These are phyloP conservation scores for Saccharomyces jurei DNA, from an alignment of 805 yeast species.

Conservation along the genomic window DNA sequence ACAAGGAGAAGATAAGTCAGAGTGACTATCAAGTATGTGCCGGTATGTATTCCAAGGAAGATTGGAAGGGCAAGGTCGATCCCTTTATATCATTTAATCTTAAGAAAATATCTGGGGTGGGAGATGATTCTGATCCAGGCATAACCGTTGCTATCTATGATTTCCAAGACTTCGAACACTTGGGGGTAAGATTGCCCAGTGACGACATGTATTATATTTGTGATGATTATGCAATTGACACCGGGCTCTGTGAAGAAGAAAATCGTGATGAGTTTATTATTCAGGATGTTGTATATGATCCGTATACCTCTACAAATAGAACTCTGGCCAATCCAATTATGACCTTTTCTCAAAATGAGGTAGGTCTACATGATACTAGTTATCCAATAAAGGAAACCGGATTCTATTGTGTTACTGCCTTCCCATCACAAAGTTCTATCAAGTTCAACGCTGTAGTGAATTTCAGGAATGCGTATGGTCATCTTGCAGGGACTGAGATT, in stretches of 20 bases:
- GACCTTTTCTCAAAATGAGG: conserved; percentile 45
- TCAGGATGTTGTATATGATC: conserved; percentile 33
- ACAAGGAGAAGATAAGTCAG: conserved; percentile 42
- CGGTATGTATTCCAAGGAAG: conserved; percentile 81
- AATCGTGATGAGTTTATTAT: conserved; percentile 60
- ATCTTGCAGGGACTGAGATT: conserved; percentile 79
- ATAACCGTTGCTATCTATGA: conserved; percentile 75
- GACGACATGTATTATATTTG: conserved; percentile 59
- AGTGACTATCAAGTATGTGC: conserved; percentile 63
- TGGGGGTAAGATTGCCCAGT: conserved; percentile 48
- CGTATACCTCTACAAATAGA: conserved; percentile 43
- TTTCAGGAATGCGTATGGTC: conserved; percentile 89
- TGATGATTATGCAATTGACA: conserved; percentile 55
- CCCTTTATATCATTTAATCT: conserved; percentile 52
- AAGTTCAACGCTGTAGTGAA: conserved; percentile 60
- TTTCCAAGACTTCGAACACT: conserved; percentile 60
- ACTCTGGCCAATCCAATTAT: conserved; percentile 47
- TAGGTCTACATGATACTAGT: conserved; percentile 52
- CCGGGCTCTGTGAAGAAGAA: conserved; percentile 45
- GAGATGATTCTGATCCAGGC: conserved; percentile 32
- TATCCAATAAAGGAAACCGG: conserved; percentile 73
- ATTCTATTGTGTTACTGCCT: conserved; percentile 83
- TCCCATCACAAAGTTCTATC: conserved; percentile 34
- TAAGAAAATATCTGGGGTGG: conserved; percentile 21
- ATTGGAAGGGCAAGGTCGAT: conserved; percentile 74